Percentiles rank a stretch among this genome's conserved stretches.
phyloP scores from a whole-genome alignment of 2,329 filamentous ascomycete species.

The Zopfia rhizophila region DNA sequence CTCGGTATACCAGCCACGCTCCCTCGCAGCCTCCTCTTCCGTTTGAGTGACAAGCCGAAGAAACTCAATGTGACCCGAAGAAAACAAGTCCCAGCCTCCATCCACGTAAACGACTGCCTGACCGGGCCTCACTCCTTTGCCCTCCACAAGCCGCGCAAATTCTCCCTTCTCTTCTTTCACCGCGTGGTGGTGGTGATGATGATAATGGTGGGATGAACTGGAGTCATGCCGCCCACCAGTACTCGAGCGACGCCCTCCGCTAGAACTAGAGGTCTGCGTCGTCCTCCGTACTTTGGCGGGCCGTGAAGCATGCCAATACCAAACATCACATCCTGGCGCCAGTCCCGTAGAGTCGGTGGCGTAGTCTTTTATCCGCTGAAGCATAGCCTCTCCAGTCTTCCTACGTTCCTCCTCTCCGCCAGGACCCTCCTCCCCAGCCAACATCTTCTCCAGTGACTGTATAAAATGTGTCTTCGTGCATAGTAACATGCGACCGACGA shows the following conservation, averaged over 20 bases:
- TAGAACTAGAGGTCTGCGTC: conserved; percentile 33
- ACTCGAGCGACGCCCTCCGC: conserved; percentile 33
- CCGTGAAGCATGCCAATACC: conserved; percentile 76
- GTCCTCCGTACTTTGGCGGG: conserved; percentile 52
- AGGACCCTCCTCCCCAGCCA: conserved; percentile 77
- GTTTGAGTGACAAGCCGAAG: conserved; percentile 77
- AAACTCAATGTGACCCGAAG: conserved; percentile 96
- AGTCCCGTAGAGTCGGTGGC: conserved; percentile 86
- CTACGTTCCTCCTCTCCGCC: conserved; percentile 75
- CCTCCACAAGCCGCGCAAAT: conserved; percentile 76
- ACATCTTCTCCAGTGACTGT: conserved; percentile 74
- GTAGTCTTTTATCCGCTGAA: conserved; percentile 82
- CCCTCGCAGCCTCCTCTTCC: conserved; percentile 75
- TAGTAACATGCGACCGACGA: conserved; percentile 97
- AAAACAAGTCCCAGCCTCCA: conserved; percentile 96
- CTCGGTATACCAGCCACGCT: conserved; percentile 78
- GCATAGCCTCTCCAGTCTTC: conserved; percentile 73
- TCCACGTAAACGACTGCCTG: conserved; percentile 95
- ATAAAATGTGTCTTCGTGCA: conserved; percentile 97
- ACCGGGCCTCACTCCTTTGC: conserved; percentile 75
- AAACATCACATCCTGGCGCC: conserved; percentile 82
- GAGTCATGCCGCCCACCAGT: conserved; percentile 43
- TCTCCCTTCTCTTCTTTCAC: conserved; percentile 68
- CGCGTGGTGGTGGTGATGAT: conserved; percentile 37
- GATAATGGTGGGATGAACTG: conserved; percentile 48